Conservation (phyloP, 805 yeast genomes). For the Brettanomyces sp. region DNA sequence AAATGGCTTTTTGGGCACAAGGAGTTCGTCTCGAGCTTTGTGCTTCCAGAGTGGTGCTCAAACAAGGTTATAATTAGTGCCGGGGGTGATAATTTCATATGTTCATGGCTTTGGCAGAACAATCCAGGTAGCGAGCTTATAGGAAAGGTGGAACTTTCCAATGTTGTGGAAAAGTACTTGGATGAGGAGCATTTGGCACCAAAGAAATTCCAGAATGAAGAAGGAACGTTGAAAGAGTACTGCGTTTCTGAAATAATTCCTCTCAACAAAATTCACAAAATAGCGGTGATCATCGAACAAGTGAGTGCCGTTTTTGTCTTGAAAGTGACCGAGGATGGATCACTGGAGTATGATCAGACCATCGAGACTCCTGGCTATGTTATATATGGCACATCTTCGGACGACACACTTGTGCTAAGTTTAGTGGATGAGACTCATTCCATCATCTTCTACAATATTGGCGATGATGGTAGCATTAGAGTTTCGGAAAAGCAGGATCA, state of each 20-base stretch:
- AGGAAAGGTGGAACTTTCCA: slow-evolving; percentile 27
- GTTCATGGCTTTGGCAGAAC: slow-evolving; percentile 70
- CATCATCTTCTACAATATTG: not conserved
- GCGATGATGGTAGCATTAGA: slow-evolving; percentile 8
- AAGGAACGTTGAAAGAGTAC: slow-evolving; percentile 37
- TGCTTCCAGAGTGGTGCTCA: slow-evolving; percentile 42
- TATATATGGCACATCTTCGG: slow-evolving; percentile 18
- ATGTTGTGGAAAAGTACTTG: slow-evolving; percentile 34
- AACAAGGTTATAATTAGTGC: slow-evolving; percentile 56
- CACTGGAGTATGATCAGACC: slow-evolving; percentile 23
- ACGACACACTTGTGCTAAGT: slow-evolving; percentile 17
- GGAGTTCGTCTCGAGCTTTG: slow-evolving; percentile 67
- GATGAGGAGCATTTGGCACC: slow-evolving; percentile 56
- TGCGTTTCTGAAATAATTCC: slow-evolving; percentile 33
- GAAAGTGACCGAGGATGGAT: slow-evolving; percentile 20
- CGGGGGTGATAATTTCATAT: slow-evolving; percentile 79
- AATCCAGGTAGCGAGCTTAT: slow-evolving; percentile 25
- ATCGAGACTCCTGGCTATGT: slow-evolving; percentile 15
- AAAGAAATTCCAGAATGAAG: slow-evolving; percentile 49
- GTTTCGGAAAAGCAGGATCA: slow-evolving; percentile 9
- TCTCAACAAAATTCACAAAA: slow-evolving; percentile 17
- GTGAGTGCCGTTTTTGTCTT: slow-evolving; percentile 34
- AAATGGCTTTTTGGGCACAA: slow-evolving; percentile 81
- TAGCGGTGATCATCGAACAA: slow-evolving; percentile 41
- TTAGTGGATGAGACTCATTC: slow-evolving; percentile 5